Conservation (phyloP, 495 filamentous ascomycete species). For the Aspergillus conjunctus region DNA sequence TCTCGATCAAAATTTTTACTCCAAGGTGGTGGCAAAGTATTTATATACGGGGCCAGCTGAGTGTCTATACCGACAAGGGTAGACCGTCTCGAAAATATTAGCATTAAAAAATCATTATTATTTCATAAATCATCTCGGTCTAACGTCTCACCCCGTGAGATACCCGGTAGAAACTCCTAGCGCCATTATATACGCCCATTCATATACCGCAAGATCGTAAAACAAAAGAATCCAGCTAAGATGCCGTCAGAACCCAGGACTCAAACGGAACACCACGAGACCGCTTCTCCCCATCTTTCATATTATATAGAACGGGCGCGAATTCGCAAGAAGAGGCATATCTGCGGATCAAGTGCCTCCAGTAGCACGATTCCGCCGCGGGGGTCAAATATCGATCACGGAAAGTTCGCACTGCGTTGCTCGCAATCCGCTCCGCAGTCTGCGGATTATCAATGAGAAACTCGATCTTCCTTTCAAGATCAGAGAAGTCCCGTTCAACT, state of each 20-base stretch:
- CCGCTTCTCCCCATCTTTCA: constrained; percentile 32
- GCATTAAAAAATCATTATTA: too few species aligned
- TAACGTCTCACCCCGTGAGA: too few species aligned
- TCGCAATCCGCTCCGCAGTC: constrained; percentile 56
- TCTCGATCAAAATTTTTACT: too few species aligned
- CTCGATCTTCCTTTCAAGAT: constrained; percentile 56
- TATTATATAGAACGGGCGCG: constrained; percentile 39
- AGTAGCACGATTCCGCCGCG: constrained; percentile 63
- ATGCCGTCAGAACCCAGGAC: constrained; percentile 37
- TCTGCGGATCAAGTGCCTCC: constrained; percentile 53
- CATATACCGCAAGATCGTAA: too few species aligned
- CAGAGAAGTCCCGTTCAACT: constrained; percentile 55
- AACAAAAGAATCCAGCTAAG: neutral
- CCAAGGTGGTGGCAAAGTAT: too few species aligned
- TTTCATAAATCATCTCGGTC: too few species aligned
- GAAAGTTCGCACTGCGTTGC: constrained; percentile 56
- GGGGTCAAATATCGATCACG: constrained; percentile 62
- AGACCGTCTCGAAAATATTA: too few species aligned
- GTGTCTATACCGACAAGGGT: too few species aligned
- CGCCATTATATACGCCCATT: too few species aligned
- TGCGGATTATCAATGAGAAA: constrained; percentile 51
- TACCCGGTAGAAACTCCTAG: too few species aligned
- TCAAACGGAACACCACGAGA: constrained; percentile 43
- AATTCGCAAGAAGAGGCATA: constrained; percentile 51
- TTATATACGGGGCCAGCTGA: too few species aligned